These are phyloP conservation scores for Candida khao-thaluensis DNA, from an alignment of 805 yeast species.

Conservation along the genomic window DNA sequence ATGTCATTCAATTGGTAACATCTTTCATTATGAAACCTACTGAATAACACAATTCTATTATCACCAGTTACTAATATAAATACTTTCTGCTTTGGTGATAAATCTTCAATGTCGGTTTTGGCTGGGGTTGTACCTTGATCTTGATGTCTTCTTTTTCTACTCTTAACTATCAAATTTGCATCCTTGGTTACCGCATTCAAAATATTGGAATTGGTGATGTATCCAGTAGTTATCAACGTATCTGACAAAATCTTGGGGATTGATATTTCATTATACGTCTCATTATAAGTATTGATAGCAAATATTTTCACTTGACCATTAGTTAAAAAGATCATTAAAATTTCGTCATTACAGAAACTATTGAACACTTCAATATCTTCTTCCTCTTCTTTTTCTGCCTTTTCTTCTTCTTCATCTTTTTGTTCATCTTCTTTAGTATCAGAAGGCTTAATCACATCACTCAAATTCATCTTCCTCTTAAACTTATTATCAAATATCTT, in stretches of 20 bases:
- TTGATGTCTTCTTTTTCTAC: constrained; percentile 27
- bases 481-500: constrained; percentile 60
- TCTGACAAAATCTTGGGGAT: constrained; percentile 42
- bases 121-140: constrained; percentile 1
- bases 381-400: constrained; percentile 19
- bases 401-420: constrained; percentile 28
- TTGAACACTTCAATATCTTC: constrained; percentile 57
- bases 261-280: constrained; percentile 31
- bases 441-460: constrained; percentile 25
- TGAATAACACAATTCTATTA: constrained; percentile 66
- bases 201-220: constrained; percentile 49
- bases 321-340: constrained; percentile 59
- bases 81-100: constrained; percentile 34
- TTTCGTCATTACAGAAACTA: constrained; percentile 62
- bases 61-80: constrained; percentile 76
- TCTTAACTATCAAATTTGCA: constrained; percentile 22
- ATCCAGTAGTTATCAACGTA: constrained; percentile 67
- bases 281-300: constrained; percentile 40
- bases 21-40: constrained; percentile 51
- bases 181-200: constrained; percentile 32
- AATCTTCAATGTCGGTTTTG: constrained; percentile 11
- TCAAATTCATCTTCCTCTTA: constrained; percentile 49
- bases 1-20: constrained; percentile 53
- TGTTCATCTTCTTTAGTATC: background rate
- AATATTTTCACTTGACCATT: constrained; percentile 69